Conservation (phyloP, 2,329 filamentous ascomycete genomes). For the Hymenoscyphus infarciens region DNA sequence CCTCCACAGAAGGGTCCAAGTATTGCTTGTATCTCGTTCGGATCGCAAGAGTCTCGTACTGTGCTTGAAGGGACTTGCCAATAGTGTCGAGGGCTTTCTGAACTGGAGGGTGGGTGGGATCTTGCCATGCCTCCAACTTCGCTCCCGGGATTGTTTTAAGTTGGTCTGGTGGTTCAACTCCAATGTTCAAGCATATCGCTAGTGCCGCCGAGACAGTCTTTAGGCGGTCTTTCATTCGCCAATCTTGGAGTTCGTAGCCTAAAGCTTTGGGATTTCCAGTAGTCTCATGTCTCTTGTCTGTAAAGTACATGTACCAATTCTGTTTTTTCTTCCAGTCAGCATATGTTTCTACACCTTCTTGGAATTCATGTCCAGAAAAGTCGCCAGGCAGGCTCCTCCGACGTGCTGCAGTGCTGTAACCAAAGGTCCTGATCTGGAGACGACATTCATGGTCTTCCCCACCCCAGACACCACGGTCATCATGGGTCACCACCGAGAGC, state of each 20-base stretch:
- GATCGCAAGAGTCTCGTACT: constrained; percentile 93
- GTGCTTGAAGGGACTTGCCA: constrained; percentile 89
- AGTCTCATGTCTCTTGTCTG: constrained; percentile 94
- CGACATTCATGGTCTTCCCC: neutral
- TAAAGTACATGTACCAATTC: constrained; percentile 99
- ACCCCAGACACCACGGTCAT: neutral
- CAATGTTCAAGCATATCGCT: constrained; percentile 93
- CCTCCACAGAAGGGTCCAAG: constrained; percentile 91
- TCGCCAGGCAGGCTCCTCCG: neutral
- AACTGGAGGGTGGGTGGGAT: constrained; percentile 75
- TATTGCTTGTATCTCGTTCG: constrained; percentile 98
- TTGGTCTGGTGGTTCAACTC: constrained; percentile 94
- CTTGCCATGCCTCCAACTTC: constrained; percentile 94
- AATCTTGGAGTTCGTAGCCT: constrained; percentile 72
- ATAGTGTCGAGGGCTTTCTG: constrained; percentile 91
- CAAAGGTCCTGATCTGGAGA: neutral
- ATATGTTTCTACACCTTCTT: neutral
- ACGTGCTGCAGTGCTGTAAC: neutral
- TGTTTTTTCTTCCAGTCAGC: constrained; percentile 41
- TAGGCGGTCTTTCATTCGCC: constrained; percentile 93
- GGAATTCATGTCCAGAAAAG: neutral
- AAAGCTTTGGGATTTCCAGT: constrained; percentile 78
- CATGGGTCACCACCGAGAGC: neutral
- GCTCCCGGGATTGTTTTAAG: constrained; percentile 92
- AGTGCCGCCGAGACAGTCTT: constrained; percentile 96